Evolutionary conservation across 768 basidiomycete species (phyloP).

Genomic region (Strobilomyces dryophilus): DNA sequence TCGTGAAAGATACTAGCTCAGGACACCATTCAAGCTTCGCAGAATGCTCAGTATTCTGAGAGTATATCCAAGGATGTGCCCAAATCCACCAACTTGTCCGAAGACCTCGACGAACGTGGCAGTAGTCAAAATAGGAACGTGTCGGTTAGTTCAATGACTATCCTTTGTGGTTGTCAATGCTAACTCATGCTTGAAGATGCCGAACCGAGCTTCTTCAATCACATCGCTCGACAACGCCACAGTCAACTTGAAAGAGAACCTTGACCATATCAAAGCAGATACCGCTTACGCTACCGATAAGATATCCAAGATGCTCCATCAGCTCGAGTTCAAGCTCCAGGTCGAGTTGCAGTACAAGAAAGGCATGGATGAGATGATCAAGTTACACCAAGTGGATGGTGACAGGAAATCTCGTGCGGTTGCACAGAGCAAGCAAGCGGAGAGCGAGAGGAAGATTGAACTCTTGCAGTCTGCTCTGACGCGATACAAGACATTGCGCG

Average conservation of each 20-base stretch:
- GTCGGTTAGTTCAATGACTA: no score
- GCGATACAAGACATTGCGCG: constrained; percentile 93
- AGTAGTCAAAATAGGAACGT: no score
- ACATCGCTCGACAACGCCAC: no score
- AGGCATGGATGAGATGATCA: constrained; percentile 99
- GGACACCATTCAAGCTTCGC: no score
- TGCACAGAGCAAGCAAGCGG: constrained; percentile 89
- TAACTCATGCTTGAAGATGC: no score
- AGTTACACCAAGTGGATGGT: constrained; percentile 92
- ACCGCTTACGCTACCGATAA: constrained; percentile 94
- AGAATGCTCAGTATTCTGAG: no score
- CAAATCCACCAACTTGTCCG: no score
- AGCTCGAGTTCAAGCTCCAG: constrained; percentile 98
- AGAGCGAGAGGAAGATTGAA: constrained; percentile 96
- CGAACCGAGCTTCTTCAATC: no score
- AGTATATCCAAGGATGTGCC: no score
- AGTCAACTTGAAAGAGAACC: constrained; percentile 42
- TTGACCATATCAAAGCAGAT: constrained; percentile 96
- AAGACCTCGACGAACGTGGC: no score
- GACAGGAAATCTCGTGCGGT: constrained; percentile 95
- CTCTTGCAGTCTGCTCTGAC: constrained; percentile 88
- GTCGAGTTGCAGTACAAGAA: constrained; percentile 98
- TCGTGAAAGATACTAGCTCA: no score
- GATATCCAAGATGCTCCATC: constrained; percentile 96
- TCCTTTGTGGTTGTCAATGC: no score